phyloP scores from a whole-genome alignment of 164 flowering plant species.

The Umbellularia californica region DNA sequence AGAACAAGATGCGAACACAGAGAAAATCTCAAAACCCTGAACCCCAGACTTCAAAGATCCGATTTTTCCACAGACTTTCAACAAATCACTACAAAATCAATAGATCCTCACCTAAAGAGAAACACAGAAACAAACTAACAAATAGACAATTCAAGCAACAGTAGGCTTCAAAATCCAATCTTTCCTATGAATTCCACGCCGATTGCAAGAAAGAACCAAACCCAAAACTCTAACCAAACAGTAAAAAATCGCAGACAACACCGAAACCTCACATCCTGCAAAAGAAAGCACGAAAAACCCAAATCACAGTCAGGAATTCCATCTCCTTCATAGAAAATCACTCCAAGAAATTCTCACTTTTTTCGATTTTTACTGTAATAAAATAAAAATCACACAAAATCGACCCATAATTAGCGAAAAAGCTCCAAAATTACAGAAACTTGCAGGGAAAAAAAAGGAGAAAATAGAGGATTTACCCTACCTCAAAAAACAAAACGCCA shows the following conservation, averaged over 20 bases:
- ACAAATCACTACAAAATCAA: not conserved
- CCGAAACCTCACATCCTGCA: slow-evolving; percentile 1
- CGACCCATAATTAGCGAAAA: slow-evolving; percentile 5
- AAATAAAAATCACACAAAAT: slow-evolving; percentile 6
- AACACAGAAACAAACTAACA: not conserved
- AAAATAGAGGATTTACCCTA: slow-evolving; percentile 13
- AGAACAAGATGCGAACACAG: not conserved
- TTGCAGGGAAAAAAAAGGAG: not conserved
- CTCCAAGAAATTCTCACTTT: slow-evolving; percentile 5
- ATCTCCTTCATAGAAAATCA: not conserved
- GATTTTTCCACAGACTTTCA: not conserved
- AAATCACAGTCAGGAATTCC: slow-evolving; percentile 3
- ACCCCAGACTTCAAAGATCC: slow-evolving; percentile 2
- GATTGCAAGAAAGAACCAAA: not conserved
- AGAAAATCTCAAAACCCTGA: not conserved
- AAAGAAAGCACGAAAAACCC: slow-evolving; percentile 2
- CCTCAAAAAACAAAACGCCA: slow-evolving; percentile 18
- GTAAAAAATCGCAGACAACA: not conserved
- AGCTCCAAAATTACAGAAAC: slow-evolving; percentile 10
- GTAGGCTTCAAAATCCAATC: not conserved
- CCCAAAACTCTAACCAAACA: not conserved
- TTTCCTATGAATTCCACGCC: not conserved
- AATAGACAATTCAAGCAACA: not conserved
- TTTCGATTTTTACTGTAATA: slow-evolving; percentile 16
- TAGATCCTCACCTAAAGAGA: not conserved